Evolutionary conservation across 2,329 filamentous ascomycete species (phyloP), one percentile per base, ranked within the genome.

Genomic region (Atkinsonella texensis): DNA sequence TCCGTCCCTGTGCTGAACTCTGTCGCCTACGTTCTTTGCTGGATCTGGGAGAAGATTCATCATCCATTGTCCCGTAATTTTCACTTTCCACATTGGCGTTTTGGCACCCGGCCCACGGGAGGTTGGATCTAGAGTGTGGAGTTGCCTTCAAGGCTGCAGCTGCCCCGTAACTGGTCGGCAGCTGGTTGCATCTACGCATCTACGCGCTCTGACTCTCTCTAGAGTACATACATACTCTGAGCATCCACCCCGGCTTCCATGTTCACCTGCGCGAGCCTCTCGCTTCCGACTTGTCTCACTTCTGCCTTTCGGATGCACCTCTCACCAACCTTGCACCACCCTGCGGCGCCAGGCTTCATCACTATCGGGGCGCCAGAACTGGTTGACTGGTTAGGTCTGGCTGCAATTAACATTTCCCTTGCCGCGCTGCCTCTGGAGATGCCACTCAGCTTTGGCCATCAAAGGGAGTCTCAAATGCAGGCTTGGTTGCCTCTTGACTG

Each of bases 401-500:
- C 28, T 44, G 42, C 42, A 44, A n/a, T 44, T 44, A 7, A 15
- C n/a, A 11, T 20, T 41, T 41, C 18, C 17, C 17, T 20, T 42
- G 17, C 40, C 18, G 40, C 40, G 32, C 45, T 12, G 12, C 32
- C 32, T 20, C 17, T 20, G 28, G 7, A n/a, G n/a, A 8, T 12
- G 10, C 18, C 18, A 38, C 5, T 4, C 15, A 13, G 18, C 10
- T n/a, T 2, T 7, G 32, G 12, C 33, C 31, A n/a, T 40, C 38
- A 46, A 28, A 35, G 31, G 33, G 35, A 17, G 32, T 31, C 38
- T 44, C 45, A 23, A 38, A 17, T 38, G n/a, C 11, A 18, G 40
- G 41, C 39, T 44, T 46, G 52, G 46, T 52, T 52, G 52, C 50
- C n/a, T n/a, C n/a, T 40, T 52, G 50, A 28, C 50, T 28, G 41